phyloP scores from a whole-genome alignment of 176 grass and related monocot genomes.

The Urochloa ruziziensis region DNA sequence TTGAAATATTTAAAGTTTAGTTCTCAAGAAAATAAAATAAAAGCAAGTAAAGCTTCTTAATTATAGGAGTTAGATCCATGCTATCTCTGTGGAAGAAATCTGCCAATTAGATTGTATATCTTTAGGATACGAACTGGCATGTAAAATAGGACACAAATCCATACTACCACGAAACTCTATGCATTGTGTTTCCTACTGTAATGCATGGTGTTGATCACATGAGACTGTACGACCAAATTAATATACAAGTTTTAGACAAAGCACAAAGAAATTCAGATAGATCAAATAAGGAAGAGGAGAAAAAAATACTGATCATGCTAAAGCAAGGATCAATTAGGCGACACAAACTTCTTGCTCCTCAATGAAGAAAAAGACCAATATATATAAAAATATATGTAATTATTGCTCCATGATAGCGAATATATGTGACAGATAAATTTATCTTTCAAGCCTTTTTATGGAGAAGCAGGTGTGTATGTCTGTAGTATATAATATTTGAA shows the following conservation, averaged over 20 bases:
- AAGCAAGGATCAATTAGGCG: background rate
- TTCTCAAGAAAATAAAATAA: slow-evolving; percentile 11
- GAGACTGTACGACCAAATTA: slow-evolving; percentile 12
- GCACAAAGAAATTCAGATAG: background rate
- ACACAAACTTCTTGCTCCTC: background rate
- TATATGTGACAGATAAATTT: background rate
- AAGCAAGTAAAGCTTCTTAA: background rate
- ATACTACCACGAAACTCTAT: slow-evolving; percentile 30
- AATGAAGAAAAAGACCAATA: background rate
- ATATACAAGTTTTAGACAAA: slow-evolving; percentile 14
- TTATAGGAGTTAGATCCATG: slow-evolving; percentile 15
- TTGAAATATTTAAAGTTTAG: background rate
- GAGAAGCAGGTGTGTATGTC: background rate
- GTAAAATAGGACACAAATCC: slow-evolving; percentile 7
- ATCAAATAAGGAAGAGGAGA: background rate
- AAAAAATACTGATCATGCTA: background rate
- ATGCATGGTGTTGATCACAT: slow-evolving; percentile 29
- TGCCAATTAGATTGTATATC: background rate
- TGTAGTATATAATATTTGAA: background rate
- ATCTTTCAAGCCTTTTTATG: background rate
- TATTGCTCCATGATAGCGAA: background rate
- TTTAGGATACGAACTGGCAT: background rate
- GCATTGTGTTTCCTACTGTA: slow-evolving; percentile 17
- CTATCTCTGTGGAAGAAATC: background rate
- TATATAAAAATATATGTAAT: background rate